Conservation (phyloP, 2,329 filamentous ascomycete species). For the Monosporascus sp. region DNA sequence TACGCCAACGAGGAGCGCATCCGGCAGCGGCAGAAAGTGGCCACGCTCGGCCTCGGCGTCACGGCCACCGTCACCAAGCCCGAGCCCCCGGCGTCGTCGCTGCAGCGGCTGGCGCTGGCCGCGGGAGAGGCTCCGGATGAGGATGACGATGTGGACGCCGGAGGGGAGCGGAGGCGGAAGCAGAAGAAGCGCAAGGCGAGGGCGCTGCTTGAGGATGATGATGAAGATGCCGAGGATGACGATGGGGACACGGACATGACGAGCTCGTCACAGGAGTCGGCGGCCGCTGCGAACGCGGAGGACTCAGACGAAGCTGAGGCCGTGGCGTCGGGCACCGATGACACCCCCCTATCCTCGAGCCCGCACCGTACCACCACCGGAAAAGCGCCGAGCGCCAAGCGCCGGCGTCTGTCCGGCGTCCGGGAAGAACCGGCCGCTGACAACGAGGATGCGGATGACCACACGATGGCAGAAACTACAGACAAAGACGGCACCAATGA, state of each 20-base stretch:
- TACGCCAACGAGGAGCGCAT: slow-evolving; percentile 68
- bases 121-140: slow-evolving; percentile 6
- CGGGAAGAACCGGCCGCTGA: slow-evolving; percentile 12
- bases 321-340: slow-evolving; percentile 21
- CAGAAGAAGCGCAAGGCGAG: slow-evolving; percentile 26
- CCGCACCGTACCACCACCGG: slow-evolving; percentile 20
- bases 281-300: slow-evolving; percentile 10
- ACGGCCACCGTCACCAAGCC: slow-evolving; percentile 8
- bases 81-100: neutral
- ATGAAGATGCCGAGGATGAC: slow-evolving; percentile 23
- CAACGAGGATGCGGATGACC: slow-evolving; percentile 22
- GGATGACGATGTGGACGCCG: slow-evolving; percentile 7
- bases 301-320: slow-evolving; percentile 25
- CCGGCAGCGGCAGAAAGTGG: slow-evolving; percentile 45
- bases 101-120: neutral
- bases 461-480: neutral
- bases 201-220: slow-evolving; percentile 20
- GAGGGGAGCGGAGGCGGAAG: neutral
- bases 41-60: slow-evolving; percentile 17
- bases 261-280: slow-evolving; percentile 15
- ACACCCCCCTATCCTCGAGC: slow-evolving; percentile 36
- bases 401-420: slow-evolving; percentile 19
- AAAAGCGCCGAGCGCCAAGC: slow-evolving; percentile 14
- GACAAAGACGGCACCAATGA: slow-evolving; percentile 12
- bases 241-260: slow-evolving; percentile 14